These are phyloP conservation scores for Microsporum audouinii DNA, from an alignment of 2,329 filamentous ascomycete genomes.

Conservation along the genomic window DNA sequence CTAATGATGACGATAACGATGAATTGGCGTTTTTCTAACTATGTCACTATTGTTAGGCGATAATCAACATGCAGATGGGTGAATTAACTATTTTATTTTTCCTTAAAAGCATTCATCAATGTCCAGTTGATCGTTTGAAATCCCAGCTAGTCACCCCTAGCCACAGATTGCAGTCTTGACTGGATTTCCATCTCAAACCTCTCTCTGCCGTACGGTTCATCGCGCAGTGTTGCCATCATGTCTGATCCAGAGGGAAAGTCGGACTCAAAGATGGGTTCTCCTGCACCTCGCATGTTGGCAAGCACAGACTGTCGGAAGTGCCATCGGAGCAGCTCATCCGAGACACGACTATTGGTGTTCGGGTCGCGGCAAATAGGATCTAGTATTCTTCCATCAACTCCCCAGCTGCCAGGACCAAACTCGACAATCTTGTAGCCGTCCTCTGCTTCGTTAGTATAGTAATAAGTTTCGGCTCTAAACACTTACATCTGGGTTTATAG, in stretches of 20 bases:
- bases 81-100: no score
- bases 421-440: conserved; percentile 12
- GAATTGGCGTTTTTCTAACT: conserved; percentile 13
- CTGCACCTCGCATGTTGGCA: conserved; percentile 19
- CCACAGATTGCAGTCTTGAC: conserved; percentile 1
- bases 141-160: background rate
- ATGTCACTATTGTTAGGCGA: background rate
- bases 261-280: conserved; percentile 17
- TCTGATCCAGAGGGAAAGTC: conserved; percentile 18
- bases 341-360: conserved; percentile 8
- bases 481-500: conserved; percentile 1
- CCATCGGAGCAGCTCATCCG: conserved; percentile 17
- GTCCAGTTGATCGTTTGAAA: background rate
- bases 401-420: conserved; percentile 7
- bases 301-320: conserved; percentile 18
- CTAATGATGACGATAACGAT: conserved; percentile 25
- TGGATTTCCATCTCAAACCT: conserved; percentile 13
- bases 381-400: conserved; percentile 13
- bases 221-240: conserved; percentile 13
- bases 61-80: no score
- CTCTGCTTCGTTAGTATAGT: conserved; percentile 7
- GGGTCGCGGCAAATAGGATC: conserved; percentile 14
- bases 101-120: no score
- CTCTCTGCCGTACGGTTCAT: conserved; percentile 13
- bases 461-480: background rate